These are phyloP conservation scores for Colletotrichum liaoningense DNA, from an alignment of 2,329 filamentous ascomycete species.

Conservation along the genomic window DNA sequence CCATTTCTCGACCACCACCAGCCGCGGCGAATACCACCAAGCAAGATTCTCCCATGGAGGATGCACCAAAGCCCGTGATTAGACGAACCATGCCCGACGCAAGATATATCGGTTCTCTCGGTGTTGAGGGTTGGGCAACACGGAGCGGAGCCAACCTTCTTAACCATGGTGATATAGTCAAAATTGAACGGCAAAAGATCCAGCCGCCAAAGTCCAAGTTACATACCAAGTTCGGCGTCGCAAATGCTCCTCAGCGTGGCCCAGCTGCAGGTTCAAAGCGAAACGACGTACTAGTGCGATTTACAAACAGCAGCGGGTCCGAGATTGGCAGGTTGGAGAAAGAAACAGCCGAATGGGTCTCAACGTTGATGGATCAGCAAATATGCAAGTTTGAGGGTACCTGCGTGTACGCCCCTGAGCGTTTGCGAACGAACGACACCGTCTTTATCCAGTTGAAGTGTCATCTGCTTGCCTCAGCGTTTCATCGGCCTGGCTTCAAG, in stretches of 20 bases:
- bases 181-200: constrained; percentile 86
- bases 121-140: constrained; percentile 92
- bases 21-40: neutral
- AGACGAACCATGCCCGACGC: constrained; percentile 48
- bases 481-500: constrained; percentile 72
- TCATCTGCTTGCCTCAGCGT: constrained; percentile 79
- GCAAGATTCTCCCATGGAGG: constrained; percentile 5
- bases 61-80: constrained; percentile 24
- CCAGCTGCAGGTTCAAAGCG: constrained; percentile 70
- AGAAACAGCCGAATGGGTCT: constrained; percentile 91
- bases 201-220: constrained; percentile 65
- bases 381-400: constrained; percentile 88
- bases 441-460: constrained; percentile 90
- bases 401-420: constrained; percentile 90
- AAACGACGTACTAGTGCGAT: constrained; percentile 89
- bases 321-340: constrained; percentile 91
- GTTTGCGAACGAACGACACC: constrained; percentile 89
- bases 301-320: constrained; percentile 81
- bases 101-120: constrained; percentile 91
- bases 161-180: constrained; percentile 84
- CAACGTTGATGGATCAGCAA: constrained; percentile 89
- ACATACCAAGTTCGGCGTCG: constrained; percentile 53
- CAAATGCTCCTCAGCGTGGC: constrained; percentile 47
- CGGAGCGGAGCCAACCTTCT: constrained; percentile 81
- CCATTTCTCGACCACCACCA: neutral